phyloP scores from a whole-genome alignment of 495 filamentous ascomycete genomes.

The Aspergillus saccharolyticus region DNA sequence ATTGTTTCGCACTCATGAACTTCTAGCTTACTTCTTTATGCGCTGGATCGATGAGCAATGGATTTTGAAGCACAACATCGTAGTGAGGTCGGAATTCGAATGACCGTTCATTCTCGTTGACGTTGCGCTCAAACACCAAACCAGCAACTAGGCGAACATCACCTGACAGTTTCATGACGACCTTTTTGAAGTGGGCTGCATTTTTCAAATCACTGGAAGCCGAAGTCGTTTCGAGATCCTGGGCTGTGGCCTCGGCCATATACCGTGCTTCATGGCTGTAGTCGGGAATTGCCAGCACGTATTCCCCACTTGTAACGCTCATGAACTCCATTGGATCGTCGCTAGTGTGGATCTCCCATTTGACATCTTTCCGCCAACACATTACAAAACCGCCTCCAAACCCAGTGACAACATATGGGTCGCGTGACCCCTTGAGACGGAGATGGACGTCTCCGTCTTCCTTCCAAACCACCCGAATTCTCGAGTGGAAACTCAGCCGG shows the following conservation, averaged over 20 bases:
- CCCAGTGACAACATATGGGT: slow-evolving; percentile 90
- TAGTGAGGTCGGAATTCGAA: slow-evolving; percentile 93
- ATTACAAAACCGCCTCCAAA: slow-evolving; percentile 93
- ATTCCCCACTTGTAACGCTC: slow-evolving; percentile 91
- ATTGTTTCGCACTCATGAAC: background rate
- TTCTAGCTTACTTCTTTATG: slow-evolving; percentile 38
- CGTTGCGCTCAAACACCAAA: slow-evolving; percentile 83
- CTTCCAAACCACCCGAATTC: slow-evolving; percentile 81
- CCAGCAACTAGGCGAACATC: slow-evolving; percentile 88
- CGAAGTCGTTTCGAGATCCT: slow-evolving; percentile 58
- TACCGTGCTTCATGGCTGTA: slow-evolving; percentile 82
- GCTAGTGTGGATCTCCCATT: slow-evolving; percentile 73
- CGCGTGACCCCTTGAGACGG: slow-evolving; percentile 82
- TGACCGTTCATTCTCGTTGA: slow-evolving; percentile 58
- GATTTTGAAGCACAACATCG: slow-evolving; percentile 78
- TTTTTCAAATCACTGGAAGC: slow-evolving; percentile 64
- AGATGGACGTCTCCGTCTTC: slow-evolving; percentile 95
- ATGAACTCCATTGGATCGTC: slow-evolving; percentile 89
- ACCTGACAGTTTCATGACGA: slow-evolving; percentile 95
- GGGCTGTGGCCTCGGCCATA: slow-evolving; percentile 47
- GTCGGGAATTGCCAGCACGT: slow-evolving; percentile 88
- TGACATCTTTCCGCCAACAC: slow-evolving; percentile 93
- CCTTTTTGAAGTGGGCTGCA: slow-evolving; percentile 86
- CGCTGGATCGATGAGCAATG: slow-evolving; percentile 59
- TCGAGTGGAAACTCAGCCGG: slow-evolving; percentile 88